Evolutionary conservation across 169 alveolate species (phyloP), one percentile per base, ranked within the genome.

Genomic region (Neospora caninum): DNA sequence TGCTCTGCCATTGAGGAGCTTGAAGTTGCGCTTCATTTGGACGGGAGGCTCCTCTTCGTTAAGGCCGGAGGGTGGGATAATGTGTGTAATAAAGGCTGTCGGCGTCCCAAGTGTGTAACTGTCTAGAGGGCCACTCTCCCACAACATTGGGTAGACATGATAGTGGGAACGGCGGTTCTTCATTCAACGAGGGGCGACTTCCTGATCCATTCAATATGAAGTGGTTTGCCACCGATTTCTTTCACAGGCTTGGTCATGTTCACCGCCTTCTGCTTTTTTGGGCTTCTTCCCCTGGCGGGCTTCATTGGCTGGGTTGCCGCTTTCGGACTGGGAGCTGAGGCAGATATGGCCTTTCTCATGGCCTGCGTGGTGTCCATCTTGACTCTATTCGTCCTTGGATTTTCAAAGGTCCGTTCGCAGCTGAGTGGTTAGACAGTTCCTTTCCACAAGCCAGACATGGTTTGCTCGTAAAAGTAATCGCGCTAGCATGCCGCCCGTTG

Each of bases 261-360:
- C 94, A 95, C 96, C 80, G 97, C 98, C 95, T 98, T 97, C 94
- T 96, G 97, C 91, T 45, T 96, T 6, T 97, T 98, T 88, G 99
- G 99, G 36, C 91, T 97, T 53, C 95, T 98, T 54, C 99, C 99
- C 2, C 95, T 98, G 88, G 93, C 96, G n/a, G 98, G 98, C 25
- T 98, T 96, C 88, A 93, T 97, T n/a, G 98, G 97, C 39, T 96
- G 96, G 96, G 88, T 94, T 29, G 92, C 95, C 29, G 31, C 84
- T 29, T 91, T 92, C 13, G 96, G 93, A 45, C 73, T 82, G 88
- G 73, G 88, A 45, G 93, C 94, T 67, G 94, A 70, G 43, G 95
- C 87, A 80, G 96, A 93, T 91, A 92, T 96, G 80, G 97, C 98
- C 10, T 97, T 96, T 88, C 54, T 94, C 67, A 96, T 96, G 86